Base-by-base conservation (phyloP, 2,329 filamentous ascomycete species). In the Seiridium unicorne region DNA sequence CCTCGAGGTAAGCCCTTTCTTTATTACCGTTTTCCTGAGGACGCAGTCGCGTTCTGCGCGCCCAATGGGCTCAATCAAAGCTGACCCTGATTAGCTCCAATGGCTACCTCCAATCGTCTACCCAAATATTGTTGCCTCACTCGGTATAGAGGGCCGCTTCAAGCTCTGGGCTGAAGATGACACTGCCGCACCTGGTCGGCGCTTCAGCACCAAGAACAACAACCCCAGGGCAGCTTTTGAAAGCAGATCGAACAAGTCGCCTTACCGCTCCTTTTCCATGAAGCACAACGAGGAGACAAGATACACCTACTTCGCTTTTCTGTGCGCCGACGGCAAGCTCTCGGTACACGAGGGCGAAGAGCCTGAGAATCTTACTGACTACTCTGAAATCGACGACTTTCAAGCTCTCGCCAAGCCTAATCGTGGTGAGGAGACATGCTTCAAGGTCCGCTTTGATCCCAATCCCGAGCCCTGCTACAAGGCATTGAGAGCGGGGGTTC, bases 121-220 rank as follows among this genome's bases (percentile, higher is more conserved):
- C 66, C 92, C 86, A 44, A 88, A 95, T 71, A 86, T 96, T 68
- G 81, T 98, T 66, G 93, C 89, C 60, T 96, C 91, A 58, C 90
- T 97, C 61, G 92, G 91, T 63, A 90, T 94, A 69, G 94, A 97
- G 69, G 92, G 94, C 69, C 89, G 89, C 73, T 92, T 96, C 79
- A 92, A 93, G 72, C 83, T 98, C 65, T 98, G 94, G 94, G 89
- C 91, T 62, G 94, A 97, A 77, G 92, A 97, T 75, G 88, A 90
- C 13, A 90, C 89, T 1, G 90, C 95, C 54, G 83, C 90, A 1
- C 88, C 89, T 0, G 92, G 93, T 38, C 87, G 90, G 38, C 89
- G 93, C 56, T 98, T 97, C 81, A 91, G 89, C 71, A 82, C 76
- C 79, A 91, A 81, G 26, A 62, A 66, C n/a, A 59, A 66, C 26